Conservation (phyloP, 768 basidiomycete species). For the Lyophyllum atratum region DNA sequence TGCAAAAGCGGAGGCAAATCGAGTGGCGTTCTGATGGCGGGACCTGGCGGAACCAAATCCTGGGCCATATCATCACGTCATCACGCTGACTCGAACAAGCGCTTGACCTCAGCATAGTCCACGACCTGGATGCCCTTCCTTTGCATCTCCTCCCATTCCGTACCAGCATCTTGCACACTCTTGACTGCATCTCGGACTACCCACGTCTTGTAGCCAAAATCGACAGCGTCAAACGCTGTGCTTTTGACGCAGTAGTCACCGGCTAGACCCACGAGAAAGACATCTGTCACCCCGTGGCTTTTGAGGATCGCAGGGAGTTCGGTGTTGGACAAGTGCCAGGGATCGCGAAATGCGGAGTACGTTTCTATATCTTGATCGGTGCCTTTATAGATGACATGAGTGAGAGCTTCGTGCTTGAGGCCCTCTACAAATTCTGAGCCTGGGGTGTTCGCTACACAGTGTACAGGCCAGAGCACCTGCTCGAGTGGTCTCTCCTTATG, state of each 20-base stretch:
- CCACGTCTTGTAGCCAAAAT: slow-evolving; percentile 52
- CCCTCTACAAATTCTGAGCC: slow-evolving; percentile 66
- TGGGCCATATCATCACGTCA: too few species aligned
- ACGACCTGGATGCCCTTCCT: slow-evolving; percentile 35
- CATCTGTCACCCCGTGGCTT: slow-evolving; percentile 47
- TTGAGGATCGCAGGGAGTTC: slow-evolving; percentile 46
- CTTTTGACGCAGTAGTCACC: slow-evolving; percentile 78
- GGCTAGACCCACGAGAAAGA: slow-evolving; percentile 71
- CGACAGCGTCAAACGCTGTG: slow-evolving; percentile 55
- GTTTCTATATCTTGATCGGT: slow-evolving; percentile 63
- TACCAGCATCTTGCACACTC: slow-evolving; percentile 36
- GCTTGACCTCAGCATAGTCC: slow-evolving; percentile 30
- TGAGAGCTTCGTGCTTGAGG: slow-evolving; percentile 41
- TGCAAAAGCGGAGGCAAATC: neutral
- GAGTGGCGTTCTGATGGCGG: neutral
- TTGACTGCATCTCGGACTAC: slow-evolving; percentile 50
- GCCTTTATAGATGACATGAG: slow-evolving; percentile 56
- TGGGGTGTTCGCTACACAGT: slow-evolving; percentile 62
- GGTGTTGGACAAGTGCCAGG: slow-evolving; percentile 49
- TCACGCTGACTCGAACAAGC: slow-evolving; percentile 15
- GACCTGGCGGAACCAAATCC: neutral
- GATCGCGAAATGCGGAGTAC: slow-evolving; percentile 79
- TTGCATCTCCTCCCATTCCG: slow-evolving; percentile 39
- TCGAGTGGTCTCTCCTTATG: slow-evolving; percentile 31
- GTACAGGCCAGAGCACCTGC: slow-evolving; percentile 80